A percentile compares a stretch with the other conserved stretches of the same genome.
Conservation (phyloP, 225 moss, liverwort and hornwort species). For the Antitrichia curtipendula region DNA sequence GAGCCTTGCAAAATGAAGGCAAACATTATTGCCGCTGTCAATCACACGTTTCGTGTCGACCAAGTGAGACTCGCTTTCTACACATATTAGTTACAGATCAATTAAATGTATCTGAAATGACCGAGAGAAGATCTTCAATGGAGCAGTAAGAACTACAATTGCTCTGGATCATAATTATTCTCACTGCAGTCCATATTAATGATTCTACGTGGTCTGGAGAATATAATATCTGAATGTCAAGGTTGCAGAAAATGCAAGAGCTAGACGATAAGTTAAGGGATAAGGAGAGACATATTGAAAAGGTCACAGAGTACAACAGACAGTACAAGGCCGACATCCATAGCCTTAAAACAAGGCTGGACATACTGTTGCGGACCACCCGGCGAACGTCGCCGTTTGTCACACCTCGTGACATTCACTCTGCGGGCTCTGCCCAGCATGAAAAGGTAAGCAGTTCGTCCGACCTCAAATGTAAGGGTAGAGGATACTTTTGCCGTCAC, state of each 20-base stretch:
- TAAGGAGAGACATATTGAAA: constrained; percentile 31
- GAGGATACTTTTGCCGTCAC: background rate
- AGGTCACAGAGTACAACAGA: constrained; percentile 36
- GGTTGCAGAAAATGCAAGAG: constrained; percentile 51
- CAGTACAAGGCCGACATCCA: constrained; percentile 49
- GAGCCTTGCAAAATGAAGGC: constrained; percentile 53
- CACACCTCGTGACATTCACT: constrained; percentile 18
- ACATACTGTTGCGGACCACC: constrained; percentile 24
- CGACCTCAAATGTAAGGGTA: background rate
- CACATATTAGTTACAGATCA: background rate
- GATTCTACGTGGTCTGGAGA: background rate
- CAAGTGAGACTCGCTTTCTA: constrained; percentile 22
- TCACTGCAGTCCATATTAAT: background rate
- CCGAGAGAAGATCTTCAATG: background rate
- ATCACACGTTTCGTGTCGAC: constrained; percentile 46
- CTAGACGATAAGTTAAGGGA: constrained; percentile 51
- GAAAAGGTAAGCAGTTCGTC: constrained; percentile 20
- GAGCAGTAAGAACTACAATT: background rate
- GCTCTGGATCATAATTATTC: background rate
- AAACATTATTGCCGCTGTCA: constrained; percentile 40
- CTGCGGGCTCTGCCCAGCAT: constrained; percentile 6
- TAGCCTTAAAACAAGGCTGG: constrained; percentile 40
- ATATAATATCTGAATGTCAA: background rate
- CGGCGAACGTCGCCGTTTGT: constrained; percentile 23
- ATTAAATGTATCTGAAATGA: background rate